Conservation (phyloP, 1,139 yeast species). For the Sugiyamaella xylanicola region DNA sequence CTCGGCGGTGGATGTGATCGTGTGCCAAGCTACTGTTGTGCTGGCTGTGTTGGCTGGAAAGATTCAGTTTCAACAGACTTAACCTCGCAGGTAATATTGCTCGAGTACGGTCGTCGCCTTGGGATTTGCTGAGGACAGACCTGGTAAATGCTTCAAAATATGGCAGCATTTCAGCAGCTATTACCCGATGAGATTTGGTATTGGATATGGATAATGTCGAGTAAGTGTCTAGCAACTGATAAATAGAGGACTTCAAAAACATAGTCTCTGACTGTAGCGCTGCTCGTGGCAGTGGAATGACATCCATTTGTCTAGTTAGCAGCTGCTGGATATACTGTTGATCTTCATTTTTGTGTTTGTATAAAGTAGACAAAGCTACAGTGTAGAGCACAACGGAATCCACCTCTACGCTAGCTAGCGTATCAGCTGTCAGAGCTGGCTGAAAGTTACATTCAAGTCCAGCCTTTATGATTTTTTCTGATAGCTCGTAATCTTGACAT, state of each 20-base stretch:
- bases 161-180: conserved; percentile 18
- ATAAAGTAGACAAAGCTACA: background rate
- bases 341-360: background rate
- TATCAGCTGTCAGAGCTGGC: too few species aligned
- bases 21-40: background rate
- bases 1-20: too few species aligned
- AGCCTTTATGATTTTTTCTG: conserved; percentile 12
- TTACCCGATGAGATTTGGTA: background rate
- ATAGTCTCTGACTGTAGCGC: background rate
- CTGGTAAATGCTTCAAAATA: conserved; percentile 9
- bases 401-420: too few species aligned
- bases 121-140: background rate
- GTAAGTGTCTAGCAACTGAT: conserved; percentile 9
- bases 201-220: conserved; percentile 10
- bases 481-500: conserved; percentile 17
- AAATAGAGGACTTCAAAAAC: conserved; percentile 3
- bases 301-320: background rate
- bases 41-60: conserved; percentile 6
- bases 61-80: conserved; percentile 14
- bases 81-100: conserved; percentile 14
- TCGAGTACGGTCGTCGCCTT: conserved; percentile 9
- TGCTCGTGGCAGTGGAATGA: background rate
- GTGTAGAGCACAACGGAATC: conserved; percentile 11
- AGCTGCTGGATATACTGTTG: background rate
- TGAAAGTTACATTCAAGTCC: background rate